phyloP scores from a whole-genome alignment of 805 yeast species.

The Lachancea fermentati region DNA sequence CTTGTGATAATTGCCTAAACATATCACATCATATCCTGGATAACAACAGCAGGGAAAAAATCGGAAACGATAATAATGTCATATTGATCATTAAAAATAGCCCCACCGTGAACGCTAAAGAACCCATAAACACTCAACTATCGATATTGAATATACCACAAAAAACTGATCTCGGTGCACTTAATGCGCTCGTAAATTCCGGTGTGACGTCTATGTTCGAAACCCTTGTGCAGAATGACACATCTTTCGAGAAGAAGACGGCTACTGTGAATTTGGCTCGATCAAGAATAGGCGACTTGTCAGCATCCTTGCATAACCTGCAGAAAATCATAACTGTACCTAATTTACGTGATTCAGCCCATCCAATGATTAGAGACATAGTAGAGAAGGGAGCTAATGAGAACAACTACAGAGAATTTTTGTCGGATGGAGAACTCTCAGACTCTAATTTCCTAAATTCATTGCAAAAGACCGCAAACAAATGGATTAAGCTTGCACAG shows the following conservation, averaged over 20 bases:
- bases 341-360: conserved; percentile 47
- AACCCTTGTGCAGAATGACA: conserved; percentile 18
- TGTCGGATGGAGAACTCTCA: conserved; percentile 35
- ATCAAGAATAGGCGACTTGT: conserved; percentile 62
- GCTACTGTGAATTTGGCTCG: conserved; percentile 44
- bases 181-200: conserved; percentile 53
- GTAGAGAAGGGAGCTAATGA: conserved; percentile 32
- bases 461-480: conserved; percentile 63
- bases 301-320: conserved; percentile 58
- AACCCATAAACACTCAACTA: conserved; percentile 31
- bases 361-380: conserved; percentile 43
- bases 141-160: conserved; percentile 35
- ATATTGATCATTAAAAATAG: conserved; percentile 40
- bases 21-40: not conserved
- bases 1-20: no score
- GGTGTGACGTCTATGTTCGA: conserved; percentile 73
- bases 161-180: conserved; percentile 36
- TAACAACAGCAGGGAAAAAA: not conserved
- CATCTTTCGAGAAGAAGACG: conserved; percentile 15
- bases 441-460: conserved; percentile 59
- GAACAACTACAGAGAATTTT: conserved; percentile 21
- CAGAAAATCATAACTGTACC: conserved; percentile 68
- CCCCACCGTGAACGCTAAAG: conserved; percentile 25
- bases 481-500: conserved; percentile 62
- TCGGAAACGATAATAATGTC: conserved; percentile 12